Evolutionary conservation across 2,329 filamentous ascomycete species (phyloP), one percentile per base, ranked within the genome.

Genomic region (Graphiopsis chlorocephala): DNA sequence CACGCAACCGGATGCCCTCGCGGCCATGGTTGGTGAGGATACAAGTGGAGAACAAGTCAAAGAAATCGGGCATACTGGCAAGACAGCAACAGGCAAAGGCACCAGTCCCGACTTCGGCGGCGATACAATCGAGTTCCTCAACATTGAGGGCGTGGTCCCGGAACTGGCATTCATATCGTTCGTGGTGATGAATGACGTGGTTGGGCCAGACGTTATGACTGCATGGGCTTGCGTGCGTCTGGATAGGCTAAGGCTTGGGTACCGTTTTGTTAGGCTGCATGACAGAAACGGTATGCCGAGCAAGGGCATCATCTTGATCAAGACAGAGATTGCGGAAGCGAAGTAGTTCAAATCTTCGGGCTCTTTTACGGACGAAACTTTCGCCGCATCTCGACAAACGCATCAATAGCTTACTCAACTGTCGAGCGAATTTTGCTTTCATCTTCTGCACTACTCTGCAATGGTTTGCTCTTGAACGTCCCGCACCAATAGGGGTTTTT

Each of bases 41-140:
- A 77, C 75, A 35, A 83, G 82, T 52, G 80, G 80, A 26, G 79
- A 81, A 6, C 80, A 82, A 67, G 79, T 81, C 64, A 85, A 86
- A 69, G 83, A 84, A 67, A 80, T 80, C 57, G 83, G 80, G 59
- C 78, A 73, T 68, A 83, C 82, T 67, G 76, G 75, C 63, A 78
- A 76, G 64, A 82, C 80, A 38, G 78, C 76, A 63, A 83, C 79
- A 45, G 79, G 78, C 25, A 68, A 74, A 48, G 75, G 75, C 20
- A 73, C 76, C 2, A 74, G 80, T 67, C 80, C 81, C 10, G 79
- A 82, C 67, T 83, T 81, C 66, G 73, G 71, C 26, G 70, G 78
- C 45, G 79, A 83, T 65, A 68, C 76, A 17, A 63, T 84, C 52
- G 74, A 75, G 23, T 84, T 84, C 67, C 71, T 75, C 28, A 72